Conservation (phyloP, 1,284 basidiomycete species). For the Porodaedalea pini region DNA sequence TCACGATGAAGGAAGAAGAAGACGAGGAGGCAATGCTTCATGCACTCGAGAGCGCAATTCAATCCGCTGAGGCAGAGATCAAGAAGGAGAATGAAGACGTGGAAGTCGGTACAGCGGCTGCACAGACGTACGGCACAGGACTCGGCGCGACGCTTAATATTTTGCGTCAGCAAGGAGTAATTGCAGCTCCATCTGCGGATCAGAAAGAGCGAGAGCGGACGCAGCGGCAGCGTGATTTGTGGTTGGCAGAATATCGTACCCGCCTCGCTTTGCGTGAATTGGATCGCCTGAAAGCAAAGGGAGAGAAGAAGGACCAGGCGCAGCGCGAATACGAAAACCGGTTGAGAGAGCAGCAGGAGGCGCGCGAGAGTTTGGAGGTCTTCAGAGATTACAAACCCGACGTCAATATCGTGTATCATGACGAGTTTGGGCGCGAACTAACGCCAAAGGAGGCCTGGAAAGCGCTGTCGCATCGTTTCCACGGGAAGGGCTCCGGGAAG, state of each 20-base stretch:
- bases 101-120: conserved; percentile 60
- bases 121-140: conserved; percentile 74
- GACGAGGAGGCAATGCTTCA: conserved; percentile 70
- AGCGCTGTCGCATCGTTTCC: conserved; percentile 91
- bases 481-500: conserved; percentile 90
- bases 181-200: conserved; percentile 65
- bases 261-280: conserved; percentile 76
- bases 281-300: conserved; percentile 71
- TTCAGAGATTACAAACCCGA: conserved; percentile 97
- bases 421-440: conserved; percentile 89
- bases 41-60: conserved; percentile 66
- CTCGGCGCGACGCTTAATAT: conserved; percentile 87
- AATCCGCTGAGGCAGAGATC: conserved; percentile 47
- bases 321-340: conserved; percentile 94
- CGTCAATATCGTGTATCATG: conserved; percentile 94
- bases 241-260: conserved; percentile 83
- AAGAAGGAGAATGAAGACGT: conserved; percentile 33
- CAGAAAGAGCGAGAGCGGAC: conserved; percentile 75
- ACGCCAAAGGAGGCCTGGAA: conserved; percentile 98
- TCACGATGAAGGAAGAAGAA: conserved; percentile 74
- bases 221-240: conserved; percentile 84
- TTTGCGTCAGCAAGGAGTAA: conserved; percentile 88
- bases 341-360: conserved; percentile 86
- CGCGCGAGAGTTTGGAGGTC: conserved; percentile 75
- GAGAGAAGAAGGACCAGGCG: conserved; percentile 88